These are phyloP conservation scores for Pisolithus sp. DNA, from an alignment of 768 basidiomycete genomes.

Conservation along the genomic window DNA sequence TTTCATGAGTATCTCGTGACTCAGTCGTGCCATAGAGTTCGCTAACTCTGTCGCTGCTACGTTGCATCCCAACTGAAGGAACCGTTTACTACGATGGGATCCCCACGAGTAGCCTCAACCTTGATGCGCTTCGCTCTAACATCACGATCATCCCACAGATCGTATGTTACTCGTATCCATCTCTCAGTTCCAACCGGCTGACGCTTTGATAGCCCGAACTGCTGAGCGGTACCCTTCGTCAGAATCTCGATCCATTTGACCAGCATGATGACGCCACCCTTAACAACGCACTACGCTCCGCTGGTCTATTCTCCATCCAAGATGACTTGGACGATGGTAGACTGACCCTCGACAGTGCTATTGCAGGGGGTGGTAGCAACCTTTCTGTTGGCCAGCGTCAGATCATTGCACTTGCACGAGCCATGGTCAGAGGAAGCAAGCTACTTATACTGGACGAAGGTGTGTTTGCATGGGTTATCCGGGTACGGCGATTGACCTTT, in stretches of 20 bases:
- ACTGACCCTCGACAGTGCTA: conserved; percentile 39
- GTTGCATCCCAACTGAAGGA: conserved; percentile 50
- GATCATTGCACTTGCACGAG: conserved; percentile 53
- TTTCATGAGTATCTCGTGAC: conserved; percentile 1
- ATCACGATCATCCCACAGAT: conserved; percentile 58
- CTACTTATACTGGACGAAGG: conserved; percentile 55
- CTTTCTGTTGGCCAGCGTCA: conserved; percentile 58
- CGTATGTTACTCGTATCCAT: conserved; percentile 25
- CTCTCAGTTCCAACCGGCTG: background rate
- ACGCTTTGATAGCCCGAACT: conserved; percentile 36
- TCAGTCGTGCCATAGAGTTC: conserved; percentile 32
- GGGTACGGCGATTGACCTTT: background rate
- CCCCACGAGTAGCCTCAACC: conserved; percentile 40
- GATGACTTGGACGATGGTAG: conserved; percentile 29
- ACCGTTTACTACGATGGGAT: conserved; percentile 46
- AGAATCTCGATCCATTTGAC: conserved; percentile 56
- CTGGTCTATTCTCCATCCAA: conserved; percentile 40
- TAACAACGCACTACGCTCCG: conserved; percentile 42
- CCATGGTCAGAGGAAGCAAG: conserved; percentile 52
- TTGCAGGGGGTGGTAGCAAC: conserved; percentile 40
- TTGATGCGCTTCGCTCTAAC: conserved; percentile 44
- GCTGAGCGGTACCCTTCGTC: conserved; percentile 48
- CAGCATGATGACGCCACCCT: conserved; percentile 48
- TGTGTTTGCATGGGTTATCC: conserved; percentile 6
- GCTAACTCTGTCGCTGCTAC: conserved; percentile 46